Conservation (phyloP, 192 early-diverging fungal species). For the Podila epicladia region DNA sequence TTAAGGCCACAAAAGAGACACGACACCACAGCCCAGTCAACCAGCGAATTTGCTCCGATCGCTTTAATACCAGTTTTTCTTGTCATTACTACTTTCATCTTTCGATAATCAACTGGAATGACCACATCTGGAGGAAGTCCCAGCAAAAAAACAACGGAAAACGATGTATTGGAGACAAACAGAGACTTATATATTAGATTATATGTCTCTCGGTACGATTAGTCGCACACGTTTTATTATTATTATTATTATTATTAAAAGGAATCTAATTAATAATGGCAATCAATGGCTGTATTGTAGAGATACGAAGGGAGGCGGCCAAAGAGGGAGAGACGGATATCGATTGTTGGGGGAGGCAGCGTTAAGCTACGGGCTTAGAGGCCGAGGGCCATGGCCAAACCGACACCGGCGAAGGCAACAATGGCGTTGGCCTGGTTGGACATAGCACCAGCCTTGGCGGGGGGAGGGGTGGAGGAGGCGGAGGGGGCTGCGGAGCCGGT, state of each 20-base stretch:
- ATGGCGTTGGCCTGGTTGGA: background rate
- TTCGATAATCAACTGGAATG: too few relatives aligned
- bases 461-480: background rate
- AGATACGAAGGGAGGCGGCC: background rate
- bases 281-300: background rate
- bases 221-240: background rate
- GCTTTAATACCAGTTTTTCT: too few relatives aligned
- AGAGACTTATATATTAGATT: too few relatives aligned
- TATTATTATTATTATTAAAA: background rate
- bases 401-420: conserved; percentile 8
- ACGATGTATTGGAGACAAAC: too few relatives aligned
- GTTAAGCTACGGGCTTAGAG: background rate
- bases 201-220: too few relatives aligned
- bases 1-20: too few relatives aligned
- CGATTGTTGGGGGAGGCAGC: too few relatives aligned
- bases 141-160: too few relatives aligned
- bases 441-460: background rate
- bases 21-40: too few relatives aligned
- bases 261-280: background rate
- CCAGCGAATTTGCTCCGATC: too few relatives aligned
- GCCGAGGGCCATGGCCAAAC: conserved; percentile 9
- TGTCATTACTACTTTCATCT: too few relatives aligned
- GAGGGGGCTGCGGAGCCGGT: background rate
- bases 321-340: background rate
- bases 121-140: too few relatives aligned